Evolutionary conservation across 306 rosid species (phyloP), one percentile per base, ranked within the genome.

Genomic region (Pachyrhizus erosus): DNA sequence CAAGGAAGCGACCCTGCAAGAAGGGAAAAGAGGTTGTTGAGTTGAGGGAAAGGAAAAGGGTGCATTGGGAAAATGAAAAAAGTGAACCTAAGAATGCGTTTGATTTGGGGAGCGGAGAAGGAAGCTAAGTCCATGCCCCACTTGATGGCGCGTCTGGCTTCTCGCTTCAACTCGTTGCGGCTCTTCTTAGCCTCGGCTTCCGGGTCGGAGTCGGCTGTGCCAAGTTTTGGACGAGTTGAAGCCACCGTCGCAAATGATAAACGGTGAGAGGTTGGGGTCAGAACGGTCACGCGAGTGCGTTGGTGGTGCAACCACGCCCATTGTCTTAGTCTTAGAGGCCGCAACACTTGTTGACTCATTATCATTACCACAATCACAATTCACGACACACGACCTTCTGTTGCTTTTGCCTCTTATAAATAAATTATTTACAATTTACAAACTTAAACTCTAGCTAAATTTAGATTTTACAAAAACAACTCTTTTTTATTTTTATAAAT

Each of bases 51-150:
- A 17, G 13, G 31, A 51, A 79, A 52, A 12, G 72, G 55, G 42
- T 4, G 26, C 27, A 5, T 17, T 27, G 1, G 13, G n/a, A n/a
- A 15, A 82, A 45, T 17, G 4, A 17, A 21, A 74, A 67, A 17
- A 2, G 18, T 2, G 31, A 21, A 92, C 99, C 92, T 92, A 75
- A 96, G 87, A 37, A 91, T 90, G 61, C 86, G 94, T 88, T 92
- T 93, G 79, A 96, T 90, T 85, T 91, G 97, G 64, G 92, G 90
- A 34, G 75, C 49, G 24, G 97, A 91, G 88, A 96, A 92, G 80
- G 92, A 83, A 15, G 95, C 90, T 21, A 96, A 90, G 61, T 92
- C 94, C 92, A 89, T 87, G 18, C 89, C 97, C 98, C 97, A 93
- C 17, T 75, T 91, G 70, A 96, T 91, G 14, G 98, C 93, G 61